phyloP scores from a whole-genome alignment of 1,284 basidiomycete species.

The Fistulina hepatica region DNA sequence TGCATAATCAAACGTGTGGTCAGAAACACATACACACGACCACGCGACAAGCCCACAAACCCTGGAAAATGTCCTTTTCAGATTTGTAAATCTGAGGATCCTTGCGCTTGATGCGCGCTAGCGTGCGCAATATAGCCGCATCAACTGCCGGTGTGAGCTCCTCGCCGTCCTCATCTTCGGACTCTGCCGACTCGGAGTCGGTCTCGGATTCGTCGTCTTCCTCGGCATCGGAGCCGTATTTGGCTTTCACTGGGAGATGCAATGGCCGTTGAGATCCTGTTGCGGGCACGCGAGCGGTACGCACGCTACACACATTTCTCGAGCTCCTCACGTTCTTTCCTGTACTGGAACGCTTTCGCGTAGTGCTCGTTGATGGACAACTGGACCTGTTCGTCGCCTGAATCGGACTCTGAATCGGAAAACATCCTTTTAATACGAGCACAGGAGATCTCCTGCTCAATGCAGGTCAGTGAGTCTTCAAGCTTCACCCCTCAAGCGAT shows the following conservation, averaged over 20 bases:
- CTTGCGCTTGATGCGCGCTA: constrained; percentile 75
- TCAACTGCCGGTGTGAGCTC: constrained; percentile 92
- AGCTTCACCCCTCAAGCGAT: too few species aligned
- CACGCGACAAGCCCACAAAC: too few species aligned
- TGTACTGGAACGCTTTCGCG: constrained; percentile 71
- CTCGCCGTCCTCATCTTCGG: constrained; percentile 92
- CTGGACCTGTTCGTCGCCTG: too few species aligned
- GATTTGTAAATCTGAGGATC: constrained; percentile 80
- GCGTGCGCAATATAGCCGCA: constrained; percentile 87
- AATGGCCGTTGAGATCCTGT: constrained; percentile 1
- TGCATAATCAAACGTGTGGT: constrained; percentile 19
- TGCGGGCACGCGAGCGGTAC: constrained; percentile 6
- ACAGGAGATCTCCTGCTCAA: too few species aligned
- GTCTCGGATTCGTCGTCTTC: constrained; percentile 38
- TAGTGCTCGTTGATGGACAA: constrained; percentile 76
- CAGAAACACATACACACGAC: constrained; percentile 25
- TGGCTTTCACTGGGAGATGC: constrained; percentile 59
- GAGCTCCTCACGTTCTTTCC: constrained; percentile 77
- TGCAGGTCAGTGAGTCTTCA: too few species aligned
- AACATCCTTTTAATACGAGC: too few species aligned
- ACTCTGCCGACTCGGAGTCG: constrained; percentile 71
- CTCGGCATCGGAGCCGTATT: constrained; percentile 66
- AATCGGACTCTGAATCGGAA: too few species aligned
- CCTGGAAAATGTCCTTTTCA: constrained; percentile 63
- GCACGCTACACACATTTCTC: constrained; percentile 54